A percentile compares a stretch with the other conserved stretches of the same genome.
phyloP scores from a whole-genome alignment of 2,329 filamentous ascomycete species.

The Uncinocarpus reesii region DNA sequence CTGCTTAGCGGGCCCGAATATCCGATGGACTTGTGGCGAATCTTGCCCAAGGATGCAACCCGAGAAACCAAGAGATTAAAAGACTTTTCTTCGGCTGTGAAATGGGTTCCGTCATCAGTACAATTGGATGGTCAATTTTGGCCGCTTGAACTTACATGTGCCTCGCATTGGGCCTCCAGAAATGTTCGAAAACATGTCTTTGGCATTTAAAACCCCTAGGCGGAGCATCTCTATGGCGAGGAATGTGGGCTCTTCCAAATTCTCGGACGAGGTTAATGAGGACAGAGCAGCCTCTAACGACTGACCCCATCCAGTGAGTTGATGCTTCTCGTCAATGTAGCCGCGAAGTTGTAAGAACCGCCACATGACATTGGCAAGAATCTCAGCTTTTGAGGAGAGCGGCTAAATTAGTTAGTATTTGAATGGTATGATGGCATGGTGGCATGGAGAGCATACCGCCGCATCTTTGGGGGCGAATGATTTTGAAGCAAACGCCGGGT shows the following conservation, averaged over 20 bases:
- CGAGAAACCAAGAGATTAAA: conserved; percentile 76
- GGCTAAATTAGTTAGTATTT: conserved; percentile 23
- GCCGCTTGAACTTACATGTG: conserved; percentile 29
- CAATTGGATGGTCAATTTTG: background rate
- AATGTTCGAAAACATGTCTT: conserved; percentile 51
- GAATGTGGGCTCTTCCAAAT: conserved; percentile 67
- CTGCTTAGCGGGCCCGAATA: conserved; percentile 92
- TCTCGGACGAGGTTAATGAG: conserved; percentile 45
- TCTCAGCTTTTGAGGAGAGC: conserved; percentile 57
- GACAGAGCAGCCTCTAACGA: conserved; percentile 62
- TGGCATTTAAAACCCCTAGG: conserved; percentile 64
- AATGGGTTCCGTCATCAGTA: conserved; percentile 18
- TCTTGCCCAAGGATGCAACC: conserved; percentile 68
- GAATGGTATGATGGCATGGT: background rate
- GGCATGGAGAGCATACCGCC: conserved; percentile 23
- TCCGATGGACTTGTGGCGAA: conserved; percentile 73
- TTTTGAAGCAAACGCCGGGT: conserved; percentile 57
- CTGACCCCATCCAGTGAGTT: conserved; percentile 73
- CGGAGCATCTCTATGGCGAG: conserved; percentile 77
- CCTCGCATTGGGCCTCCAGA: conserved; percentile 51
- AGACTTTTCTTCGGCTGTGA: conserved; percentile 60
- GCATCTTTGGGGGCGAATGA: conserved; percentile 52
- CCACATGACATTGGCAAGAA: conserved; percentile 69
- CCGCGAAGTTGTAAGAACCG: conserved; percentile 80
- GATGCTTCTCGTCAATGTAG: conserved; percentile 69